Evolutionary conservation across 73 alveolate genomes (phyloP), one percentile per base, ranked within the genome.

Genomic region (Breviolum minutum): DNA sequence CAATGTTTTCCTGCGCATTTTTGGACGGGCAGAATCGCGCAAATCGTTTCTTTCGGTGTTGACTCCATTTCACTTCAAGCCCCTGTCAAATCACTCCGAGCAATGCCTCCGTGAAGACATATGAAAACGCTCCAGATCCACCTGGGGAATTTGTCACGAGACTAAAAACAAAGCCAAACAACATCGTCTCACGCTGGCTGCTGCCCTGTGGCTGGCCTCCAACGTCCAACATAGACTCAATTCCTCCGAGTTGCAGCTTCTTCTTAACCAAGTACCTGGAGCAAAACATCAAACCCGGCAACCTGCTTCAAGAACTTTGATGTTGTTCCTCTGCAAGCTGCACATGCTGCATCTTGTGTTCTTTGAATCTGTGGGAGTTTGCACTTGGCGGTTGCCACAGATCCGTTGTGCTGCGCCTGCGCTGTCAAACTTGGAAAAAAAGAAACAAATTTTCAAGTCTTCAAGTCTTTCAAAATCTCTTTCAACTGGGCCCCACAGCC

Each of bases 321-420:
- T 1, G 79, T 69, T 19, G 79, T 69, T 24, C 26, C 27, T 16
- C 54, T 40, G 54, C 54, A 40, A 40, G 54, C 54, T 40, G 54
- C 54, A 40, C 54, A 40, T 40, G 3, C 54, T 73, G 82, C 40
- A 73, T 73, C 82, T 19, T 73, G 82, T 6, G 82, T 73, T 73
- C 82, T 68, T 22, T 68, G 77, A 17, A 79, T 29, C 7, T 32
- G 64, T 81, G 40, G 8, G 32, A 61, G 62, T 77, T n/a, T 24
- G 95, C 91, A 93, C 98, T 93, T 93, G 80, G 98, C 98, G 19
- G 98, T 93, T 13, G 98, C 98, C 70, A 93, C 98, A 27, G 98
- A 93, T 2, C 98, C 98, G 83, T 93, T 93, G 98, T 93, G 98
- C 91, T 93, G 98, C 19, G 98, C 98, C 98, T 93, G 97, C 74